Evolutionary conservation across 1,139 yeast species (phyloP).

Genomic region (Suhomyces taliae): DNA sequence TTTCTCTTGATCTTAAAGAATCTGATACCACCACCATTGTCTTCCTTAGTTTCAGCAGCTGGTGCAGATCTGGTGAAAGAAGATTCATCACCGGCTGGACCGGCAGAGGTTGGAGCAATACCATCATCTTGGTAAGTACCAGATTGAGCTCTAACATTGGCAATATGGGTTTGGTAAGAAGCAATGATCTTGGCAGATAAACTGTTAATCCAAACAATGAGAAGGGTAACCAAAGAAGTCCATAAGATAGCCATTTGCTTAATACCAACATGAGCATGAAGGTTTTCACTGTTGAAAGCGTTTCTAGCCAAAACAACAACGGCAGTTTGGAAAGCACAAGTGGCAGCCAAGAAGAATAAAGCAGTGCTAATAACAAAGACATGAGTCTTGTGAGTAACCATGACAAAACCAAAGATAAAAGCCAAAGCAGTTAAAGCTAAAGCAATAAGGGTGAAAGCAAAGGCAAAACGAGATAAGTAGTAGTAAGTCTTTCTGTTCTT

Average conservation of each 20-base stretch:
- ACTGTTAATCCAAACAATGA: constrained; percentile 53
- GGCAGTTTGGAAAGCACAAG: constrained; percentile 68
- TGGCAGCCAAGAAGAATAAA: constrained; percentile 55
- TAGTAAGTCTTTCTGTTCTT: constrained; percentile 58
- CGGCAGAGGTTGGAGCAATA: constrained; percentile 14
- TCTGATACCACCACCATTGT: constrained; percentile 62
- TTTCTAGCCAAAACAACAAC: constrained; percentile 63
- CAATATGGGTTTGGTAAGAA: constrained; percentile 48
- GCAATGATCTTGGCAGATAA: constrained; percentile 54
- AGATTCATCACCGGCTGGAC: constrained; percentile 38
- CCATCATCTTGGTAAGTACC: constrained; percentile 18
- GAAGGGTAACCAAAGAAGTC: constrained; percentile 61
- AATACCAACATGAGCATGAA: constrained; percentile 53
- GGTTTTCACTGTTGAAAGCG: constrained; percentile 52
- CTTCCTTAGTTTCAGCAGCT: constrained; percentile 34
- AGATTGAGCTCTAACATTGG: constrained; percentile 22
- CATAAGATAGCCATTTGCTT: constrained; percentile 63
- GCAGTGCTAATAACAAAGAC: constrained; percentile 55
- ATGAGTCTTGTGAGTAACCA: constrained; percentile 54
- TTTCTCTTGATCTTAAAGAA: constrained; percentile 77
- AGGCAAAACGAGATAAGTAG: constrained; percentile 70
- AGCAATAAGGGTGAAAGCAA: constrained; percentile 63
- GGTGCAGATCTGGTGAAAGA: constrained; percentile 47
- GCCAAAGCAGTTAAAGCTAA: constrained; percentile 53
- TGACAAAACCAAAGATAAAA: constrained; percentile 44